Base-by-base conservation (phyloP, 768 basidiomycete species). In the Tricholomella constricta region DNA sequence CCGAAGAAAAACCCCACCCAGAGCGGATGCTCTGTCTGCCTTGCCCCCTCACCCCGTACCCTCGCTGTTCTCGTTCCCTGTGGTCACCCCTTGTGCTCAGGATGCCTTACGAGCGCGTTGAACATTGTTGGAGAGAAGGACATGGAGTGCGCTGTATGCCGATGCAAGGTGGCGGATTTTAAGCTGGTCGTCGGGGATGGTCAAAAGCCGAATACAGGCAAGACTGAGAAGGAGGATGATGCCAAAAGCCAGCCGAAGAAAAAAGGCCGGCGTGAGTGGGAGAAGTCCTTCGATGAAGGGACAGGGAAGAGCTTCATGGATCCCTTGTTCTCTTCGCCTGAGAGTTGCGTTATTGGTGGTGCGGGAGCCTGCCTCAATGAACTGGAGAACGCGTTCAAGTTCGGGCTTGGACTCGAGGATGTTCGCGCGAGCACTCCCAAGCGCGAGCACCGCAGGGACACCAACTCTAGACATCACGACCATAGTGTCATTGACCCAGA, bases 41-140 rank as follows among this genome's bases (percentile, higher is more conserved):
- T 84, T 20, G 73, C 71, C 35, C 61, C 68, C 35, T 59, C 68
- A 25, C 73, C 73, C 11, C 52, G 66, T 26, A 71, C 72, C 61
- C 74, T 90, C 32, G 90, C 86, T 1, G 75, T 89, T 55, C 78
- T 94, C 17, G 77, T 81, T 20, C 91, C 91, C 0, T 94, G 91
- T 68, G 65, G 72, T 6, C 91, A 94, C 65, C 78, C 86, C 1
- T 73, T 93, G 1, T 94, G 91, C 65, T 88, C 89, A 2, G 78
- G 79, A 9, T 94, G 91, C 63, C 76, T 94, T 50, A 94, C 91
- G 1, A 91, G 89, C 45, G 88, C 89, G 7, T 75, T 94, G 46
- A 94, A 94, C 59, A 93, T 93, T 46, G 91, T 92, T 15, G 91
- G 91, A 6, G 91, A 94, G 69, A 93, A 92, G 65, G 87, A 89